phyloP scores from a whole-genome alignment of 176 grass and related monocot species.

The Musa itinerans region DNA sequence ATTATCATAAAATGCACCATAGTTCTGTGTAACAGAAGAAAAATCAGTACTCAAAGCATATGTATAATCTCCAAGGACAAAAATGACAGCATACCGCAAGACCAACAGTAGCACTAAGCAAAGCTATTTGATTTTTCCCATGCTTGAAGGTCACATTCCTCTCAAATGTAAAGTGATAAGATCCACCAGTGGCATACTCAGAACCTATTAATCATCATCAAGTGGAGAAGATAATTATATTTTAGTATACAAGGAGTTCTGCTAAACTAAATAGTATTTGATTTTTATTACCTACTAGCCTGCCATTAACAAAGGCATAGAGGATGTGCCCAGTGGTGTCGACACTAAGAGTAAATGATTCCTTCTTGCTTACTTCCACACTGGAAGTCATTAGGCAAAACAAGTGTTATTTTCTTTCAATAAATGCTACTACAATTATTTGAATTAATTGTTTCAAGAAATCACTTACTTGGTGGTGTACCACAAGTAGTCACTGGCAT shows the following conservation, averaged over 20 bases:
- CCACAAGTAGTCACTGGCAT: constrained; percentile 81
- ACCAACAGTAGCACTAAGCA: constrained; percentile 66
- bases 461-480: constrained; percentile 54
- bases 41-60: neutral
- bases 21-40: constrained; percentile 22
- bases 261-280: neutral
- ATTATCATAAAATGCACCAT: constrained; percentile 20
- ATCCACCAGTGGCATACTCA: constrained; percentile 24
- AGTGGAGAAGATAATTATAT: too few species aligned
- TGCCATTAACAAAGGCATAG: constrained; percentile 31
- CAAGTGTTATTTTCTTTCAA: too few species aligned
- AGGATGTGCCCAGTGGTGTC: constrained; percentile 28
- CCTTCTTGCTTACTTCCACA: neutral
- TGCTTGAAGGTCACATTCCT: constrained; percentile 3
- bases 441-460: too few species aligned
- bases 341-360: constrained; percentile 26
- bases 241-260: too few species aligned
- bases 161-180: constrained; percentile 19
- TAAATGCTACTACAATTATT: too few species aligned
- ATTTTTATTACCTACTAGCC: constrained; percentile 20
- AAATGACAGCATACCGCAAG: constrained; percentile 31
- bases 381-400: neutral
- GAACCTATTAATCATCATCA: constrained; percentile 15
- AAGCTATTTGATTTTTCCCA: constrained; percentile 41
- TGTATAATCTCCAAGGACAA: neutral